A percentile compares a stretch with the other conserved stretches of the same genome.
Evolutionary conservation across 169 alveolate species (phyloP).

Genomic region (Cryptosporidium sp.): DNA sequence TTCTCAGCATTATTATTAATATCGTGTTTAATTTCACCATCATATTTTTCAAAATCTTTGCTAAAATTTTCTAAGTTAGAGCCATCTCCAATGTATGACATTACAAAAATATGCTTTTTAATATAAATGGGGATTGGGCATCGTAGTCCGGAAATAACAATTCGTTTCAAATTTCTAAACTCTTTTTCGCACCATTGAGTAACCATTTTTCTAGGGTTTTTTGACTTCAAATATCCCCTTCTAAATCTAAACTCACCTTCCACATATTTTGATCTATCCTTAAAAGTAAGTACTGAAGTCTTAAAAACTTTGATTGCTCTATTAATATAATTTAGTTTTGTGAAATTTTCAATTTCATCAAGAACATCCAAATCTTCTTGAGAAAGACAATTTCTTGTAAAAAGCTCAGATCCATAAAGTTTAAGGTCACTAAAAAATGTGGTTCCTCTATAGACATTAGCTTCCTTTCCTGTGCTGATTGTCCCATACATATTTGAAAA

Average conservation of each 20-base stretch:
- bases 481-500: slow-evolving; percentile 94
- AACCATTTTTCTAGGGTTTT: slow-evolving; percentile 99
- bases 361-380: slow-evolving; percentile 74
- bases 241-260: slow-evolving; percentile 99
- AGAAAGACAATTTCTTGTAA: slow-evolving; percentile 75
- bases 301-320: slow-evolving; percentile 97
- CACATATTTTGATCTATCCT: slow-evolving; percentile 98
- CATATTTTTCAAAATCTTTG: background rate
- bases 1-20: slow-evolving; percentile 44
- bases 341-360: slow-evolving; percentile 51
- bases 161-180: slow-evolving; percentile 94
- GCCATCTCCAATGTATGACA: slow-evolving; percentile 85
- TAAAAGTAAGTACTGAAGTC: slow-evolving; percentile 97
- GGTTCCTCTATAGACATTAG: slow-evolving; percentile 93
- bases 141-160: slow-evolving; percentile 89
- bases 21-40: background rate
- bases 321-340: slow-evolving; percentile 80
- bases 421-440: slow-evolving; percentile 71
- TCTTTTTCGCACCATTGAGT: slow-evolving; percentile 99
- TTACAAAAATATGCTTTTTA: slow-evolving; percentile 95
- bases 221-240: slow-evolving; percentile 91
- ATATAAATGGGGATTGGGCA: slow-evolving; percentile 95
- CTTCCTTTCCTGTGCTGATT: slow-evolving; percentile 98
- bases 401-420: slow-evolving; percentile 34
- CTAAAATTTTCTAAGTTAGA: background rate